Evolutionary conservation across 192 early-diverging fungal genomes (phyloP).

Genomic region (Allomyces javanicus): DNA sequence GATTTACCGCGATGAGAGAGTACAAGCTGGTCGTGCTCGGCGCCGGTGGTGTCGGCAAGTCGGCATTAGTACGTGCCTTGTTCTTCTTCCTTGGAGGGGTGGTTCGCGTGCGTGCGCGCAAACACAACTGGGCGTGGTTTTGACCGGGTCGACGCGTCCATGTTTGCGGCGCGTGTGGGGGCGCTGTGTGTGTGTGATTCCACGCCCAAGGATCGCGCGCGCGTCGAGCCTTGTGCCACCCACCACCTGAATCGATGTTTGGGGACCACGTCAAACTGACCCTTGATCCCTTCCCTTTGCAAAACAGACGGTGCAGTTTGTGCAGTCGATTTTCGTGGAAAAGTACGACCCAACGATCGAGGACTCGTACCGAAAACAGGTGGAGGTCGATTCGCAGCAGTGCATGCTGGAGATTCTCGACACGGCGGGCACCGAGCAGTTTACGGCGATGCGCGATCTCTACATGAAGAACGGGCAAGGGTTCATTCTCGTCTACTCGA

Average conservation of each 20-base stretch:
- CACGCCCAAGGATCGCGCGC: not conserved
- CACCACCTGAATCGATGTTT: constrained; percentile 16
- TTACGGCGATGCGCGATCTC: constrained; percentile 46
- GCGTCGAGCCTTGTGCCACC: not conserved
- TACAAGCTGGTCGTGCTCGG: constrained; percentile 90
- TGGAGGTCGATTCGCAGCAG: constrained; percentile 88
- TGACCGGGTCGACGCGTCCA: no score
- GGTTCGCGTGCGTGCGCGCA: no score
- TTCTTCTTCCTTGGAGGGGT: constrained; percentile 4
- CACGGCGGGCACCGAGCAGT: constrained; percentile 74
- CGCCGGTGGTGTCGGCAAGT: constrained; percentile 82
- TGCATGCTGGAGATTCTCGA: constrained; percentile 95
- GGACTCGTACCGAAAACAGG: constrained; percentile 93
- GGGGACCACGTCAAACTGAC: constrained; percentile 19
- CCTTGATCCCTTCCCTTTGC: not conserved
- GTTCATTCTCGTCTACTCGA: constrained; percentile 40
- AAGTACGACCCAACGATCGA: constrained; percentile 98
- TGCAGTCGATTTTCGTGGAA: constrained; percentile 38
- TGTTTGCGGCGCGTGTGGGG: constrained; percentile 2
- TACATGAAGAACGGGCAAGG: constrained; percentile 54
- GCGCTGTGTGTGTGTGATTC: constrained; percentile 2
- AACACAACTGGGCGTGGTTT: no score
- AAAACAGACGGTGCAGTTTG: constrained; percentile 36
- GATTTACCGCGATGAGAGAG: constrained; percentile 52
- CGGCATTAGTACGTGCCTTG: constrained; percentile 1